Conservation (phyloP, 768 basidiomycete genomes). For the Lactarius akahatsu region DNA sequence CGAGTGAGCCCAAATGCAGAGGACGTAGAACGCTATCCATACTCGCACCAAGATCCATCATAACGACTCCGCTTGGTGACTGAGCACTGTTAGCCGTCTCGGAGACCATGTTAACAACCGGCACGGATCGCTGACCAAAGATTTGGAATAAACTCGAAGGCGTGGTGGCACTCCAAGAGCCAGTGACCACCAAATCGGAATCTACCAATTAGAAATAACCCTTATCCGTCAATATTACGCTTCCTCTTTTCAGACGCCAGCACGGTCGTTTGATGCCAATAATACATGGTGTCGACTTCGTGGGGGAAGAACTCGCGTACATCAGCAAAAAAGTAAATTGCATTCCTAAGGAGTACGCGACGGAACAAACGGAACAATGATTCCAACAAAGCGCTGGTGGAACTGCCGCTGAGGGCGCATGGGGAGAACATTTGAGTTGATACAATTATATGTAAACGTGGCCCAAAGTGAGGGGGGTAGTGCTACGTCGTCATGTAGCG, state of each 20-base stretch:
- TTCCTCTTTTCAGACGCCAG: too few relatives aligned
- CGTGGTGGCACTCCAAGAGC: background rate
- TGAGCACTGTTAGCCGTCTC: background rate
- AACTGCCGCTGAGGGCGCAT: background rate
- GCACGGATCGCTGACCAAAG: background rate
- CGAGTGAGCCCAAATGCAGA: conserved; percentile 13
- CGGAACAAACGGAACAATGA: too few relatives aligned
- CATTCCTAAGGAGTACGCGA: too few relatives aligned
- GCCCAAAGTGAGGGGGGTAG: background rate
- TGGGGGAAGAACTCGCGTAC: too few relatives aligned
- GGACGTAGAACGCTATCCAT: conserved; percentile 2
- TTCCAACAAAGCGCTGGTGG: too few relatives aligned
- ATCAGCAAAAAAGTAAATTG: too few relatives aligned
- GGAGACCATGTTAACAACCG: background rate
- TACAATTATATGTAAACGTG: background rate
- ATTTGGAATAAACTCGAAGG: background rate
- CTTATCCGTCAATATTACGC: too few relatives aligned
- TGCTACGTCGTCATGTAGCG: background rate
- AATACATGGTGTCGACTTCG: too few relatives aligned
- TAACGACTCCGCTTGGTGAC: background rate
- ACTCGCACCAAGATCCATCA: conserved; percentile 7
- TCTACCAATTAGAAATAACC: too few relatives aligned
- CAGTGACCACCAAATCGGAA: background rate
- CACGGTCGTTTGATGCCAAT: too few relatives aligned
- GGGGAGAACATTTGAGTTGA: background rate